These are phyloP conservation scores for Tulasnella sp. DNA, from an alignment of 768 basidiomycete genomes.

Conservation along the genomic window DNA sequence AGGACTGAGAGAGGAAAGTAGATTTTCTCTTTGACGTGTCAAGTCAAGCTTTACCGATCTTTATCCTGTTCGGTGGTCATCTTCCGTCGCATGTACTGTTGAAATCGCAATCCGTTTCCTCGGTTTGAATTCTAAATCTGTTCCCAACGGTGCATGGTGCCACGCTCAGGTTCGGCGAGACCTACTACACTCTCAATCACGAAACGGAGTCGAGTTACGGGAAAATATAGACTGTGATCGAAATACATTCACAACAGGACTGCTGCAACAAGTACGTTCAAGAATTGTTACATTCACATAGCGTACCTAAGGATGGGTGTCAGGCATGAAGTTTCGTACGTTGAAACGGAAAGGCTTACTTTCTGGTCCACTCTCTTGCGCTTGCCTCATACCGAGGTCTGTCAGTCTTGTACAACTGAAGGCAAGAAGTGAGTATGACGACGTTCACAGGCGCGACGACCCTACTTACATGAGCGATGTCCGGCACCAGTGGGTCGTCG, in stretches of 20 bases:
- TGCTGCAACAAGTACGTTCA: neutral
- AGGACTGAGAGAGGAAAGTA: too few relatives aligned
- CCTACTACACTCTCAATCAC: neutral
- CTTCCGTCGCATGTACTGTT: too few relatives aligned
- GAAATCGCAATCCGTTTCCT: neutral
- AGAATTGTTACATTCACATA: neutral
- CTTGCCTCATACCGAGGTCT: conserved; percentile 94
- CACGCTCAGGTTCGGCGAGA: neutral
- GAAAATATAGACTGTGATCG: neutral
- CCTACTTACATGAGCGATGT: conserved; percentile 71
- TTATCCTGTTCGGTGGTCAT: too few relatives aligned
- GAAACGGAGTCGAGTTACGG: neutral
- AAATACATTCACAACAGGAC: neutral
- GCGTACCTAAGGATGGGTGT: neutral
- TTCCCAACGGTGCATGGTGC: neutral
- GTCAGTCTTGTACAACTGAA: conserved; percentile 91
- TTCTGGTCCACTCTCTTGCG: conserved; percentile 99
- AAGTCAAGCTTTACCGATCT: too few relatives aligned
- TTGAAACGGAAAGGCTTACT: conserved; percentile 48
- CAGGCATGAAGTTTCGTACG: neutral
- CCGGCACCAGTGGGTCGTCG: conserved; percentile 96
- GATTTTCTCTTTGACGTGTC: too few relatives aligned
- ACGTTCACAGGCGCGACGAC: neutral
- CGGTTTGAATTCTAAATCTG: neutral
- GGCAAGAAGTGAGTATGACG: neutral